Evolutionary conservation across 1,139 yeast species (phyloP), one percentile per base, ranked within the genome.

Genomic region (Geotrichum candidum): DNA sequence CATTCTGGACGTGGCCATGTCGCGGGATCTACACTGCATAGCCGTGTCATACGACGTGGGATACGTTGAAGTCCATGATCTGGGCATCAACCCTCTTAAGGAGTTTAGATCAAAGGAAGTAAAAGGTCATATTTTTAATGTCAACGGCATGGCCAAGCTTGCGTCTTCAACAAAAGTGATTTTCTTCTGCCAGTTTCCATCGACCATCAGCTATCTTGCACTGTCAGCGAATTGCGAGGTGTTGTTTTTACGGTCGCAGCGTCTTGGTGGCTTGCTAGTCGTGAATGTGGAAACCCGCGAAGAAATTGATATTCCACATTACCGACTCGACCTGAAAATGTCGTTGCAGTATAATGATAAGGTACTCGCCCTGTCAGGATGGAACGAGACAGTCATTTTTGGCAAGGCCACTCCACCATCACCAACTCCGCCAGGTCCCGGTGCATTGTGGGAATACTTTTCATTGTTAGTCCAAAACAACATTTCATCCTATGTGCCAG

Each of bases 261-360:
- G 75, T 11, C 64, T 72, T 5, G 75, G 75, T 6, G 75, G 75
- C 5, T 63, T 72, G 18, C 61, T 67, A 3, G 57, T 72, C 54
- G 70, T 72, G 56, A 69, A 72, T 54, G 63, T 69, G 6, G 59
- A 61, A 13, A 68, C 72, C 0, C 65, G 66, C 1, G 68, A 65
- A 29, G 73, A 70, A 51, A 65, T 71, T 31, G 75, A 72, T 53
- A 64, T 72, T 35, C 73, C 73, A 1, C 75, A 72, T 60, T 72
- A 72, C 63, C 61, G 74, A 29, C 65, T 72, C 33, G 75, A 72
- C 51, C 65, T 72, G 3, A 56, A 64, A 31, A 65, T 72, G 65
- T 54, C 61, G 11, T 56, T 70, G 13, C 67, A 68, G 51, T 65
- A 60, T 18, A 55, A 66, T 10, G 73, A 69, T 53, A 65, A 65